phyloP scores from a whole-genome alignment of 2,329 filamentous ascomycete species.

The Arthrobotrys conoides region DNA sequence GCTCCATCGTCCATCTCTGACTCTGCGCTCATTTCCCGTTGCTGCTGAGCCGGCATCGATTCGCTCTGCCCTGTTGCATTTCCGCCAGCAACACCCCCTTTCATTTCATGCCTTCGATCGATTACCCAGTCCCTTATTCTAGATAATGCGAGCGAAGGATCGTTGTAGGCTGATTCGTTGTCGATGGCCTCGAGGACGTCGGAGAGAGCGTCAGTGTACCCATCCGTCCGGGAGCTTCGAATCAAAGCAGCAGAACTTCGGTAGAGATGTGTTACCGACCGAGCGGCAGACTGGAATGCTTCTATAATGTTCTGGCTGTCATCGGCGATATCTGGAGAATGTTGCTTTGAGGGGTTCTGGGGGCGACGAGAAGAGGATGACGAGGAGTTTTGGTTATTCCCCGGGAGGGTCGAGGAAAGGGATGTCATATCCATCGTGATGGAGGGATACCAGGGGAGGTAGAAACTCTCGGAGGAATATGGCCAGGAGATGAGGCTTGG shows the following conservation, averaged over 20 bases:
- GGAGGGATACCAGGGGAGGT: neutral
- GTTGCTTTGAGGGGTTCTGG: conserved; percentile 36
- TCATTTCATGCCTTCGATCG: conserved; percentile 53
- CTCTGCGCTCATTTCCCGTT: conserved; percentile 55
- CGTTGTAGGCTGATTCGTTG: conserved; percentile 56
- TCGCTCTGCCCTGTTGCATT: conserved; percentile 6
- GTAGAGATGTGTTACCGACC: conserved; percentile 59
- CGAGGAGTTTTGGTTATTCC: conserved; percentile 25
- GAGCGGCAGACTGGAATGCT: conserved; percentile 53
- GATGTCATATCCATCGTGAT: conserved; percentile 58
- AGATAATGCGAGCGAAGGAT: conserved; percentile 51
- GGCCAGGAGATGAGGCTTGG: too few relatives aligned
- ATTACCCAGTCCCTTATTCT: conserved; percentile 61
- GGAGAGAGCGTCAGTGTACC: conserved; percentile 56
- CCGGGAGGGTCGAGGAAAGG: conserved; percentile 55
- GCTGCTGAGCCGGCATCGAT: conserved; percentile 48
- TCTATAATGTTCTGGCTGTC: conserved; percentile 53
- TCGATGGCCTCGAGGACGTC: conserved; percentile 58
- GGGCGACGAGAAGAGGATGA: conserved; percentile 16
- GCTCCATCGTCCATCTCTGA: conserved; percentile 45
- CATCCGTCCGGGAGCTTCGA: conserved; percentile 51
- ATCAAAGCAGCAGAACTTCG: conserved; percentile 51
- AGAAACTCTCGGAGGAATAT: neutral
- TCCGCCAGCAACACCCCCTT: conserved; percentile 27
- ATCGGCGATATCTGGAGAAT: conserved; percentile 44